Percentiles rank a stretch among this genome's conserved stretches.
Conservation (phyloP, 2,329 filamentous ascomycete species). For the Exophiala lecanii-corni region DNA sequence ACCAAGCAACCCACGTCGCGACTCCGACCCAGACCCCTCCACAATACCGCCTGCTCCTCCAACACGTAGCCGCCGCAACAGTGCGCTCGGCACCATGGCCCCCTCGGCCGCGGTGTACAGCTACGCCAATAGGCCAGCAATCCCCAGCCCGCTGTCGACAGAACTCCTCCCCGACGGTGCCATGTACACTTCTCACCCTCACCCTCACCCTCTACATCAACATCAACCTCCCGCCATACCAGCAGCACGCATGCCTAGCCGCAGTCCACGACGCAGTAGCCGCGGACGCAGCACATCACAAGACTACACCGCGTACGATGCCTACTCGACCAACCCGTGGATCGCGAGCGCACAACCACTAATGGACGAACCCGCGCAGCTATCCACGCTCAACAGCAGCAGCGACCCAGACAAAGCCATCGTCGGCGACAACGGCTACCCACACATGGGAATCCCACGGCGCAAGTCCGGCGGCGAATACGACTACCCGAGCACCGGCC, state of each 20-base stretch:
- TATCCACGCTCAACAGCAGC: background rate
- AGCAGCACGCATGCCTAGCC: slow-evolving; percentile 1
- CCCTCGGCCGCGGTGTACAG: slow-evolving; percentile 10
- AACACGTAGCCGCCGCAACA: slow-evolving; percentile 16
- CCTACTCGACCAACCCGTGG: background rate
- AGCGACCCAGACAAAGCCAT: slow-evolving; percentile 3
- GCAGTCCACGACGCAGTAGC: slow-evolving; percentile 8
- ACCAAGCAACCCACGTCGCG: background rate
- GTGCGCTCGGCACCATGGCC: slow-evolving; percentile 10
- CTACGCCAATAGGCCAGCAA: slow-evolving; percentile 14
- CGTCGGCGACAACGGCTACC: slow-evolving; percentile 19
- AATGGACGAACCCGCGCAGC: no score
- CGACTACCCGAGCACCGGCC: slow-evolving; percentile 1
- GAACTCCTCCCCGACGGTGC: slow-evolving; percentile 13
- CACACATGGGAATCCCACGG: slow-evolving; percentile 13
- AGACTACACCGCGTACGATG: background rate
- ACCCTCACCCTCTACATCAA: background rate
- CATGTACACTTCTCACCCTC: background rate
- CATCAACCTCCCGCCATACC: slow-evolving; percentile 1
- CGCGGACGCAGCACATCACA: background rate
- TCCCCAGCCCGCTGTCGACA: slow-evolving; percentile 18
- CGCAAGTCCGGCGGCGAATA: slow-evolving; percentile 12
- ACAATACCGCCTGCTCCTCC: slow-evolving; percentile 7
- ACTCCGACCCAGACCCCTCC: slow-evolving; percentile 1
- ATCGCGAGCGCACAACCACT: background rate